phyloP scores from a whole-genome alignment of 176 grass and related monocot species.

The Luzula sylvatica region DNA sequence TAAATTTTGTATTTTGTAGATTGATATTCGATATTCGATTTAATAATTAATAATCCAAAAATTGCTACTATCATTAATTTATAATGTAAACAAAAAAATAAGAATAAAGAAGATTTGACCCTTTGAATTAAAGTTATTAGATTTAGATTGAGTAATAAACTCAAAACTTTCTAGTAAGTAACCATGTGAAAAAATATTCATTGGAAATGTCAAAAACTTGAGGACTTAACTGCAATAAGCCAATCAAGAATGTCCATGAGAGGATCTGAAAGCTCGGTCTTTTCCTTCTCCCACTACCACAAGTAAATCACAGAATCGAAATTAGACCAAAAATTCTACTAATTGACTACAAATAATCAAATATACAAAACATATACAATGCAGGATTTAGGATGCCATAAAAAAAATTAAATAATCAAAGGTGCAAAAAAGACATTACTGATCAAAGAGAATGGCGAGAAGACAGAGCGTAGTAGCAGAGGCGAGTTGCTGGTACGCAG shows the following conservation, averaged over 20 bases:
- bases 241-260: constrained; percentile 11
- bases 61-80: no score
- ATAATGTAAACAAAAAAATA: no score
- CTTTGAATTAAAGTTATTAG: no score
- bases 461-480: constrained; percentile 10
- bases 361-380: neutral
- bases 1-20: neutral
- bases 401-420: neutral
- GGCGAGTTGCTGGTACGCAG: constrained; percentile 21
- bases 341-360: neutral
- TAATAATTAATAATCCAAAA: no score
- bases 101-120: no score
- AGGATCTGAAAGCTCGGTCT: constrained; percentile 14
- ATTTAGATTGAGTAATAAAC: no score
- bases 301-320: neutral
- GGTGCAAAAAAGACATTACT: neutral
- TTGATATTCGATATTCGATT: no score
- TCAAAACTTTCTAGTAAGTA: no score
- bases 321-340: neutral
- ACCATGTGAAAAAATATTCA: no score
- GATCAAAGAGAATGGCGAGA: constrained; percentile 16
- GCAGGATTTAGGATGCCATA: neutral
- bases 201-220: neutral
- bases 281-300: constrained; percentile 9
- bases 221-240: constrained; percentile 25